Percentiles rank a stretch among this genome's conserved stretches.
phyloP scores from a whole-genome alignment of 1,139 yeast species.

The Taphrina sp. region DNA sequence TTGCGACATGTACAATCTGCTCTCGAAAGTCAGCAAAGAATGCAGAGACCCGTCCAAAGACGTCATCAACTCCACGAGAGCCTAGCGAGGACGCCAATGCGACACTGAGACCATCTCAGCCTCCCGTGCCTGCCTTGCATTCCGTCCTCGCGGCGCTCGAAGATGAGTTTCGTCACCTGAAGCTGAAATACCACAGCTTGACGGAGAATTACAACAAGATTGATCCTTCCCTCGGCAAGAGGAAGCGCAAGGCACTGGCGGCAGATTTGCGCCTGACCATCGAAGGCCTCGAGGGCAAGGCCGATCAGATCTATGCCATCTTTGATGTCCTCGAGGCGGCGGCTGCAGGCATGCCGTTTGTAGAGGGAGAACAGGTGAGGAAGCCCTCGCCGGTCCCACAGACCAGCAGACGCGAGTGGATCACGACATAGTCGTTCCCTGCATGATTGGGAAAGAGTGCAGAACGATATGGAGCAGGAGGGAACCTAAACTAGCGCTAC shows the following conservation, averaged over 20 bases:
- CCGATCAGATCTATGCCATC: constrained; percentile 44
- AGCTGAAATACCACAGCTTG: constrained; percentile 38
- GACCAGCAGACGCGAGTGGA: constrained; percentile 12
- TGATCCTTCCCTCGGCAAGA: constrained; percentile 41
- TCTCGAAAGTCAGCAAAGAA: constrained; percentile 32
- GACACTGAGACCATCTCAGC: constrained; percentile 42
- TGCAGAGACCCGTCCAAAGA: background rate
- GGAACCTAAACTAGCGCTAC: too few relatives aligned
- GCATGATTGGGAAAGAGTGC: background rate
- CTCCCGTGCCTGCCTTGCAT: constrained; percentile 42
- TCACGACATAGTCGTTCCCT: background rate
- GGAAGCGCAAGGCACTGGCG: constrained; percentile 41
- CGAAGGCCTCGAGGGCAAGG: constrained; percentile 42
- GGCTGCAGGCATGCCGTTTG: background rate
- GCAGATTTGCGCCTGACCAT: constrained; percentile 39
- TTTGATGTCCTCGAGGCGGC: constrained; percentile 41
- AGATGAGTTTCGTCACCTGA: constrained; percentile 40
- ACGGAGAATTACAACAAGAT: constrained; percentile 40
- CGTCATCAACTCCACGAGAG: background rate
- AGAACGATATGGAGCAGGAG: too few relatives aligned
- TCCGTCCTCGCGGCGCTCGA: constrained; percentile 40
- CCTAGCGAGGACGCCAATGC: constrained; percentile 40
- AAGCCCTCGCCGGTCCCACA: too few relatives aligned
- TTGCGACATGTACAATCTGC: constrained; percentile 38
- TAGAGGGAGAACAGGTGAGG: background rate